phyloP scores from a whole-genome alignment of 1,139 yeast genomes.

The Protomyces inundatus region DNA sequence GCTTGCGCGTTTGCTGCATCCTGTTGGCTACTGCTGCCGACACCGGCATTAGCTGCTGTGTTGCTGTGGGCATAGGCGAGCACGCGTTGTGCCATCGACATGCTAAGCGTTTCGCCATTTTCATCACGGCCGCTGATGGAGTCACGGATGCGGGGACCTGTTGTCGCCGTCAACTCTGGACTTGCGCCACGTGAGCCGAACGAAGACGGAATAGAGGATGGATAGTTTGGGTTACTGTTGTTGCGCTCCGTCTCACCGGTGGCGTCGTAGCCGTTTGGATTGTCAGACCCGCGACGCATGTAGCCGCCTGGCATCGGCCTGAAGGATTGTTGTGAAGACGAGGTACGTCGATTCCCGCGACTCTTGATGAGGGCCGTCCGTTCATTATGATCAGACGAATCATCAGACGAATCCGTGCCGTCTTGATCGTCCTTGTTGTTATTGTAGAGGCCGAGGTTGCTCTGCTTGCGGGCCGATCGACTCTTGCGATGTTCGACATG shows the following conservation, averaged over 20 bases:
- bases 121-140: slow-evolving; percentile 21
- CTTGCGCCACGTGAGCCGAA: slow-evolving; percentile 17
- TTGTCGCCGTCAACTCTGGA: not conserved
- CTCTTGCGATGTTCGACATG: not conserved
- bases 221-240: slow-evolving; percentile 7
- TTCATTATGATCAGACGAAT: slow-evolving; percentile 13
- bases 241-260: not conserved
- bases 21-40: not conserved
- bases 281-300: slow-evolving; percentile 9
- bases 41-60: not conserved
- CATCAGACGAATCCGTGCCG: not conserved
- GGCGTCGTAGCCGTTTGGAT: slow-evolving; percentile 5
- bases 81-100: slow-evolving; percentile 25
- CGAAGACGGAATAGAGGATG: slow-evolving; percentile 24
- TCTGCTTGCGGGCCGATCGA: not conserved
- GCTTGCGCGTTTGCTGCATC: not conserved
- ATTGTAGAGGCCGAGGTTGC: not conserved
- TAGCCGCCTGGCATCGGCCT: not conserved
- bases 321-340: slow-evolving; percentile 17
- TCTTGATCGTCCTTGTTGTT: not conserved
- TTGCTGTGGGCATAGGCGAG: slow-evolving; percentile 7
- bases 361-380: slow-evolving; percentile 11
- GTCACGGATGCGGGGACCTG: not conserved
- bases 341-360: slow-evolving; percentile 11
- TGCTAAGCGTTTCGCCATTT: slow-evolving; percentile 8